Evolutionary conservation across 1,284 basidiomycete genomes (phyloP).

Genomic region (Inonotus hispidus): DNA sequence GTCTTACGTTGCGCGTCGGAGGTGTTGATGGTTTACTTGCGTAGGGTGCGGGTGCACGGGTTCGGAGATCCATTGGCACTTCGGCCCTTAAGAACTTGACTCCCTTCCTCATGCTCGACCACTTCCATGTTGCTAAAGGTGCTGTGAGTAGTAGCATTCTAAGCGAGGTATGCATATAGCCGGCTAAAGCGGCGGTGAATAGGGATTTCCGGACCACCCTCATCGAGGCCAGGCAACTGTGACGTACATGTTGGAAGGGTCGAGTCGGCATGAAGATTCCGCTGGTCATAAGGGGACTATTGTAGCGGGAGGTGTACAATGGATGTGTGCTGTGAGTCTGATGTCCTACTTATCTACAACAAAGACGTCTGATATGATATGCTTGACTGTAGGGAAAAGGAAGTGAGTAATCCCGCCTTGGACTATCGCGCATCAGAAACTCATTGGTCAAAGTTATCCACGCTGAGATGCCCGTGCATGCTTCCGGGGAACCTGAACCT

Average conservation of each 20-base stretch:
- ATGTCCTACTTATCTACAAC: not conserved
- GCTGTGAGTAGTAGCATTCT: slow-evolving; percentile 42
- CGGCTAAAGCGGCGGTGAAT: slow-evolving; percentile 17
- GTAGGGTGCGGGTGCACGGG: slow-evolving; percentile 80
- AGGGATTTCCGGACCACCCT: slow-evolving; percentile 81
- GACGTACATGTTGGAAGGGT: slow-evolving; percentile 86
- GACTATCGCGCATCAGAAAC: not conserved
- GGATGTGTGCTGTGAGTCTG: slow-evolving; percentile 82
- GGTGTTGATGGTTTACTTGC: not conserved
- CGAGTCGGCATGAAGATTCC: slow-evolving; percentile 89
- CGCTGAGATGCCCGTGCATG: slow-evolving; percentile 87
- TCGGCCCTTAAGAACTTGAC: slow-evolving; percentile 73
- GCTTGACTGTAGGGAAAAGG: slow-evolving; percentile 32
- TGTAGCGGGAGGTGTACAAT: slow-evolving; percentile 84
- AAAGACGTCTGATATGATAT: not conserved
- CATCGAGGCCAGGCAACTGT: slow-evolving; percentile 86
- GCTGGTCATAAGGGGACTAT: slow-evolving; percentile 83
- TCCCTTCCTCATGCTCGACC: slow-evolving; percentile 88
- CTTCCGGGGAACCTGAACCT: slow-evolving; percentile 59
- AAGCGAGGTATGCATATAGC: not conserved
- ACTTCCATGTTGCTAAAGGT: slow-evolving; percentile 61
- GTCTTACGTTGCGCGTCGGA: not conserved
- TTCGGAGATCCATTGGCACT: slow-evolving; percentile 87
- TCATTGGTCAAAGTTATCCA: slow-evolving; percentile 54
- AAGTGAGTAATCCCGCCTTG: slow-evolving; percentile 30